phyloP scores from a whole-genome alignment of 1,139 yeast species.

The Pichia terricola region DNA sequence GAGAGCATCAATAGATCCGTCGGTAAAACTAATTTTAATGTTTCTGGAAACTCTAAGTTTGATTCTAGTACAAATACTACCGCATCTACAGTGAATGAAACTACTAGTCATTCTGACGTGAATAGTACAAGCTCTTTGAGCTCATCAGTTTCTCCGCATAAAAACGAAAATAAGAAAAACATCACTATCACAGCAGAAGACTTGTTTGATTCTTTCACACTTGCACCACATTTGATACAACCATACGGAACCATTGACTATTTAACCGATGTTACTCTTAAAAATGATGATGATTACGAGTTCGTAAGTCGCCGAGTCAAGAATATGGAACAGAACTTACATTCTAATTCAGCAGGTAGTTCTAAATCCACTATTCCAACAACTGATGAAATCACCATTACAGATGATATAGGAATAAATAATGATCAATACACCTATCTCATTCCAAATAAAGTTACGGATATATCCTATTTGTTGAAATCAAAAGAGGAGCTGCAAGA shows the following conservation, averaged over 20 bases:
- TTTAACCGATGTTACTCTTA: slow-evolving; percentile 30
- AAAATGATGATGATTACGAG: slow-evolving; percentile 37
- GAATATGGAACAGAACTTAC: background rate
- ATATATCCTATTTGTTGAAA: slow-evolving; percentile 13
- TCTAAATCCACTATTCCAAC: background rate
- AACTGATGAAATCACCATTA: background rate
- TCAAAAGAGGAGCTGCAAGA: slow-evolving; percentile 4
- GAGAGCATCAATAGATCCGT: background rate
- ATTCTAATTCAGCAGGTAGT: background rate
- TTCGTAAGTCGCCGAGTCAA: slow-evolving; percentile 3
- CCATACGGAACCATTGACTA: slow-evolving; percentile 47
- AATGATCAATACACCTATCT: slow-evolving; percentile 5
- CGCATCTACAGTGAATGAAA: background rate
- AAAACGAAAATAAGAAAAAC: slow-evolving; percentile 9
- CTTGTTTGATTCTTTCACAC: slow-evolving; percentile 49
- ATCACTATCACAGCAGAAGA: slow-evolving; percentile 55
- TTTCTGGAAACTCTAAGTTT: background rate
- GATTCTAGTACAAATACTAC: background rate
- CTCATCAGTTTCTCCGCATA: too few species aligned
- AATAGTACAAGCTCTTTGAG: too few species aligned
- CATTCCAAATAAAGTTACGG: slow-evolving; percentile 10
- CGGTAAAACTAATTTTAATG: background rate
- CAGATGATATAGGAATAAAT: background rate
- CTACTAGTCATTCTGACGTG: background rate
- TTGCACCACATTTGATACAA: slow-evolving; percentile 60